Conservation (phyloP, 108 stramenopile species). For the Cyclotella sp. region DNA sequence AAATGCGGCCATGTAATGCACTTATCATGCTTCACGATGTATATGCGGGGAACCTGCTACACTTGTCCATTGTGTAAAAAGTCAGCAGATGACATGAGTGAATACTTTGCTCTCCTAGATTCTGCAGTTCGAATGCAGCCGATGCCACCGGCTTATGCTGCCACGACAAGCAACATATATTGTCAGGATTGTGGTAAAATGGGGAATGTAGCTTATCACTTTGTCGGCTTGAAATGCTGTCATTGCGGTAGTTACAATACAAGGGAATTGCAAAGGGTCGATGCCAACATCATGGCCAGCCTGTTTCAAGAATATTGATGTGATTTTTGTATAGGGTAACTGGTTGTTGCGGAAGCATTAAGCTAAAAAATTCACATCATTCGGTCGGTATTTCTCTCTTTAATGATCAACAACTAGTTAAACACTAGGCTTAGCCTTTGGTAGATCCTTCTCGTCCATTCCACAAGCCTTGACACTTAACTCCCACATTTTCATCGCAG, state of each 20-base stretch:
- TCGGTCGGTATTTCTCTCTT: too few relatives aligned
- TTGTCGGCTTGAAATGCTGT: conserved; percentile 84
- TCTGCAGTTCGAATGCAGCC: conserved; percentile 86
- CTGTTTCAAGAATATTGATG: conserved; percentile 28
- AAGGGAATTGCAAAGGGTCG: conserved; percentile 75
- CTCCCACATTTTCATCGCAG: conserved; percentile 91
- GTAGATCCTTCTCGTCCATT: conserved; percentile 80
- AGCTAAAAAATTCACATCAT: too few relatives aligned
- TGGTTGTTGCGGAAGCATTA: not conserved
- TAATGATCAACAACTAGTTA: too few relatives aligned
- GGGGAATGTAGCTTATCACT: conserved; percentile 81
- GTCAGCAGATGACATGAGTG: conserved; percentile 87
- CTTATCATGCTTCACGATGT: conserved; percentile 85
- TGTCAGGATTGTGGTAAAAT: conserved; percentile 89
- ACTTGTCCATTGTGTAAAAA: conserved; percentile 89
- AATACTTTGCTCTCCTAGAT: conserved; percentile 87
- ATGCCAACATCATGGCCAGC: conserved; percentile 47
- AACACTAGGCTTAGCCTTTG: conserved; percentile 46
- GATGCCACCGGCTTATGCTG: conserved; percentile 80
- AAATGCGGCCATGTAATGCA: conserved; percentile 97
- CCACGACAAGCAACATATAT: conserved; percentile 79
- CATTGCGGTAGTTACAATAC: conserved; percentile 89
- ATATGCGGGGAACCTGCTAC: conserved; percentile 66
- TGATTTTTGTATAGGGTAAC: too few relatives aligned
- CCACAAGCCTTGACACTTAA: conserved; percentile 78